Base-by-base conservation (phyloP, 306 rosid genomes). In the Casuarina cunninghamiana region DNA sequence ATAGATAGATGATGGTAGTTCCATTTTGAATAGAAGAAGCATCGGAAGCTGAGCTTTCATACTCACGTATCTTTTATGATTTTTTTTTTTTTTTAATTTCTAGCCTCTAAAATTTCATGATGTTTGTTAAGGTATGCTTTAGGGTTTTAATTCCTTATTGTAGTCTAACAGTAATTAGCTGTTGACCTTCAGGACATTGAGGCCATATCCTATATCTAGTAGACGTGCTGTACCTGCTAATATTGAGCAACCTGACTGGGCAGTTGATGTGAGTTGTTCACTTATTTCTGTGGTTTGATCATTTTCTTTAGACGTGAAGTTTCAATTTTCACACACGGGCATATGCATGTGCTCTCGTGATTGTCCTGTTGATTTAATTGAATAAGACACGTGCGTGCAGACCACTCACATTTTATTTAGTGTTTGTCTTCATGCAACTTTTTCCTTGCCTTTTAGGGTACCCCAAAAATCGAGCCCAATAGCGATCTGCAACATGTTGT, bases 241-340 rank as follows among this genome's bases (percentile, higher is more conserved):
- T 78, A 86, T 95, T 82, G 93, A 76, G 77, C 79, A 50, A 76
- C 97, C 99, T 32, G 99, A 95, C 72, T 93, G 99, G 99, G 97
- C 97, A 72, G 81, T 68, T 77, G 93, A 88, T 83, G 99, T 95
- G 82, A 91, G 97, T 85, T 79, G 49, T 86, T 58, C 9, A 21
- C 32, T 1, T 10, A n/a, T 54, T 54, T 19, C 3, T n/a, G 19
- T 16, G 61, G 19, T 58, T 42, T 11, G 17, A 19, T 75, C 67
- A 44, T 54, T 72, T 35, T 5, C 37, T 46, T n/a, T 26, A 49
- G 2, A 3, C 3, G 42, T 50, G n/a, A 10, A 35, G 37, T 71
- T 38, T 65, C 70, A 39, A 7, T 39, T 7, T 41, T 21, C 9
- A 7, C 17, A 16, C n/a, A 15, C 10, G 49, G n/a, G 4, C 42